phyloP scores from a whole-genome alignment of 2,329 filamentous ascomycete species.

The Fusarium algeriense region DNA sequence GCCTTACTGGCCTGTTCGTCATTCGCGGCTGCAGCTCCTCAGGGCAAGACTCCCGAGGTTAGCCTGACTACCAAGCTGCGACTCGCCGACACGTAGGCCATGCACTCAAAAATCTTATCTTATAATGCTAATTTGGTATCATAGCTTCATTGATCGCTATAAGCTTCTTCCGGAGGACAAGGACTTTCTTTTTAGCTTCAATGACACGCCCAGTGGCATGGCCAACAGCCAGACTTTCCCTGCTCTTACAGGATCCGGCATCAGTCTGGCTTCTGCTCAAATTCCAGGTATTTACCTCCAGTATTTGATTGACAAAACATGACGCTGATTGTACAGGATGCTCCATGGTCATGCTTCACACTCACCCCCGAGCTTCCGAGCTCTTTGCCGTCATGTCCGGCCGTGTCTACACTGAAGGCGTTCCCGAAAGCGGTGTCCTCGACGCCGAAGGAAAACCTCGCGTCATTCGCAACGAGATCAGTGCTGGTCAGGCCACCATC shows the following conservation, averaged over 20 bases:
- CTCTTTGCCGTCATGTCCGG: slow-evolving; percentile 65
- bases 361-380: slow-evolving; percentile 66
- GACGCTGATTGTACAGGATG: slow-evolving; percentile 52
- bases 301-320: accelerated
- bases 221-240: slow-evolving; percentile 69
- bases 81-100: slow-evolving; percentile 54
- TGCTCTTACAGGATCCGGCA: slow-evolving; percentile 64
- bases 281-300: slow-evolving; percentile 52
- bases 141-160: slow-evolving; percentile 57
- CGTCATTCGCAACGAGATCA: slow-evolving; percentile 57
- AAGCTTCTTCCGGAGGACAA: slow-evolving; percentile 58
- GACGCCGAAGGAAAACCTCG: slow-evolving; percentile 51
- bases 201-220: slow-evolving; percentile 52
- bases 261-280: slow-evolving; percentile 64
- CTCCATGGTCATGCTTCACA: slow-evolving; percentile 68
- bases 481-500: slow-evolving; percentile 61
- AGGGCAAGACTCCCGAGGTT: slow-evolving; percentile 30
- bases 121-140: background rate
- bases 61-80: slow-evolving; percentile 54
- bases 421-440: slow-evolving; percentile 63
- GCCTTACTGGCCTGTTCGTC: slow-evolving; percentile 56
- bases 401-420: slow-evolving; percentile 62
- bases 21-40: slow-evolving; percentile 45
- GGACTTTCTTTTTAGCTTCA: slow-evolving; percentile 64
- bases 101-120: accelerated